Conservation (phyloP, 2,329 filamentous ascomycete genomes). For the Fusarium floridanum region DNA sequence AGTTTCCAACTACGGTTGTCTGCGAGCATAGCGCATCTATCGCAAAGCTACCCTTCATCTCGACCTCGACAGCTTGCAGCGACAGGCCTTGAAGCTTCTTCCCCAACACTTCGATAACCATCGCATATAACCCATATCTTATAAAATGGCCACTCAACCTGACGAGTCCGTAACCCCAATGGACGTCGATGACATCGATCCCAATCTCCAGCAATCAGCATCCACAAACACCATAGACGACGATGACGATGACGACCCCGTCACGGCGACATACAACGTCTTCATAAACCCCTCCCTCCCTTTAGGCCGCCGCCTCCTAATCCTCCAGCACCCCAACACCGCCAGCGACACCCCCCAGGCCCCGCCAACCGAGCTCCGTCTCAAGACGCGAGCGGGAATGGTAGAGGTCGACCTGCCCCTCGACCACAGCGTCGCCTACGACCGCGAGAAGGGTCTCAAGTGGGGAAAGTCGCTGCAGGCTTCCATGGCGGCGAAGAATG, state of each 20-base stretch:
- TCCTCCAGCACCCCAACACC: slow-evolving; percentile 92
- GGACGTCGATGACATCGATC: slow-evolving; percentile 40
- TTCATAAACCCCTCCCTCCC: slow-evolving; percentile 83
- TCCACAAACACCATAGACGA: slow-evolving; percentile 24
- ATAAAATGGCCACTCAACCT: slow-evolving; percentile 26
- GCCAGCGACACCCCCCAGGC: slow-evolving; percentile 64
- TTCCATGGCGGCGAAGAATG: slow-evolving; percentile 69
- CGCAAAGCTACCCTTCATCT: slow-evolving; percentile 26
- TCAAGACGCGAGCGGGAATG: slow-evolving; percentile 86
- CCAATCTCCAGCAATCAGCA: slow-evolving; percentile 24
- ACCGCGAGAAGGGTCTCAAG: slow-evolving; percentile 82
- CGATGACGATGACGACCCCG: slow-evolving; percentile 70
- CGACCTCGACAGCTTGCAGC: background rate
- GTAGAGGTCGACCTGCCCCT: slow-evolving; percentile 94
- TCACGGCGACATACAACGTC: slow-evolving; percentile 83
- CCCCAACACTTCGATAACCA: background rate
- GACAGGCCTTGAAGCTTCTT: background rate
- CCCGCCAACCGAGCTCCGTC: slow-evolving; percentile 78
- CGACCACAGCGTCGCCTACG: slow-evolving; percentile 79
- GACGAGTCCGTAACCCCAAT: slow-evolving; percentile 33
- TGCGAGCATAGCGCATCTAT: background rate
- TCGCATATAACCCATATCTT: background rate
- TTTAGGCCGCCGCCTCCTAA: slow-evolving; percentile 74
- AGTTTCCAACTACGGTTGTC: background rate
- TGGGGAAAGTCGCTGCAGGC: slow-evolving; percentile 84